Conservation (phyloP, 2,329 filamentous ascomycete species). For the Cadophora sp. region DNA sequence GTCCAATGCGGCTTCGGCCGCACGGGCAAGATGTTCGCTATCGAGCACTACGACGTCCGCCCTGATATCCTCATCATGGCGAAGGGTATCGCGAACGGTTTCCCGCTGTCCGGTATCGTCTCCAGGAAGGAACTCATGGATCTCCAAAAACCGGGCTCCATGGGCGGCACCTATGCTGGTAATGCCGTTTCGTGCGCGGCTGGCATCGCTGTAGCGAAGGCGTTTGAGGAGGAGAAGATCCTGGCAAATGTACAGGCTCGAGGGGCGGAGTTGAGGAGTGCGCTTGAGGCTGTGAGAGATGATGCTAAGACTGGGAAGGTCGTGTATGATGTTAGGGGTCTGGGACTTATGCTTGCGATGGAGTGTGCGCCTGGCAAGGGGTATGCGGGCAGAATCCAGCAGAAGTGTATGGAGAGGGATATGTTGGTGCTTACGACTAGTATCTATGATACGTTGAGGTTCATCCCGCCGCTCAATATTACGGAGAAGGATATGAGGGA, state of each 20-base stretch:
- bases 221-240: constrained; percentile 31
- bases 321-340: constrained; percentile 48
- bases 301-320: constrained; percentile 35
- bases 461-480: constrained; percentile 50
- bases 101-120: constrained; percentile 35
- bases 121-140: constrained; percentile 34
- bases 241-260: constrained; percentile 30
- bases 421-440: constrained; percentile 50
- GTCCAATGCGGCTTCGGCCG: constrained; percentile 96
- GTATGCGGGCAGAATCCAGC: constrained; percentile 48
- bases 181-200: constrained; percentile 32
- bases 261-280: constrained; percentile 24
- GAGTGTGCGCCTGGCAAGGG: constrained; percentile 47
- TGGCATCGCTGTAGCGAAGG: constrained; percentile 27
- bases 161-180: constrained; percentile 31
- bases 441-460: constrained; percentile 50
- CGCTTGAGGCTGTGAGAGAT: constrained; percentile 19
- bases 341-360: constrained; percentile 49
- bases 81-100: constrained; percentile 74
- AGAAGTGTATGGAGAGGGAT: constrained; percentile 43
- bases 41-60: constrained; percentile 90
- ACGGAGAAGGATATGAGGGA: constrained; percentile 48
- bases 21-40: constrained; percentile 91
- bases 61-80: constrained; percentile 91
- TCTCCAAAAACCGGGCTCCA: constrained; percentile 26